These are phyloP conservation scores for Lophiotrema nucula DNA, from an alignment of 495 filamentous ascomycete species.

Conservation along the genomic window DNA sequence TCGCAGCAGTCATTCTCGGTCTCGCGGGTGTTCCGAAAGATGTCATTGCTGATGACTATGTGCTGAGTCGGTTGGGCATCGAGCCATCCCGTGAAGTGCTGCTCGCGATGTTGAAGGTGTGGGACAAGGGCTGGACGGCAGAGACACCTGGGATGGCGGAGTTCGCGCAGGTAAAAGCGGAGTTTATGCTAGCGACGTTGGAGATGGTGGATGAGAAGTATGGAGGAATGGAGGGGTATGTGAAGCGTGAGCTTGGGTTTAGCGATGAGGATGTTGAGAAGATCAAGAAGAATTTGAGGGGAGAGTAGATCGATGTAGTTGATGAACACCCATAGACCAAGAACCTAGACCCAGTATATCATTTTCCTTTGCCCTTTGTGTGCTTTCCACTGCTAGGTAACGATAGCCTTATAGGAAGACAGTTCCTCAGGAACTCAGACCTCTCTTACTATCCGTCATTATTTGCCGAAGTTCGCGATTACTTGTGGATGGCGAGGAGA, in stretches of 20 bases:
- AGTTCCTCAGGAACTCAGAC: too few relatives aligned
- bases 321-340: too few relatives aligned
- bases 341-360: too few relatives aligned
- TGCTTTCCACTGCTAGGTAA: too few relatives aligned
- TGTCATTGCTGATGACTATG: conserved; percentile 61
- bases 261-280: conserved; percentile 49
- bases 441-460: too few relatives aligned
- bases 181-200: conserved; percentile 51
- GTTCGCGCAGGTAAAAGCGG: conserved; percentile 26
- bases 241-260: conserved; percentile 50
- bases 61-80: conserved; percentile 57
- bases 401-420: too few relatives aligned
- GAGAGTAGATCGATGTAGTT: neutral
- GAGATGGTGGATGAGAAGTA: conserved; percentile 50
- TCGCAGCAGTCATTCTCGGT: conserved; percentile 58
- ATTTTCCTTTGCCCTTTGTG: too few relatives aligned
- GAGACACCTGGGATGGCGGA: conserved; percentile 33
- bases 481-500: too few relatives aligned
- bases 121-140: conserved; percentile 39
- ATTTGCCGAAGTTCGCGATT: too few relatives aligned
- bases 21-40: conserved; percentile 58
- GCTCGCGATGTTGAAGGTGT: conserved; percentile 47
- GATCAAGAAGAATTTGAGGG: conserved; percentile 46
- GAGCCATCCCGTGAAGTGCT: conserved; percentile 45
- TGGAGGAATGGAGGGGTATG: conserved; percentile 56